Evolutionary conservation across 192 early-diverging fungal species (phyloP).

Genomic region (Podila minutissima): DNA sequence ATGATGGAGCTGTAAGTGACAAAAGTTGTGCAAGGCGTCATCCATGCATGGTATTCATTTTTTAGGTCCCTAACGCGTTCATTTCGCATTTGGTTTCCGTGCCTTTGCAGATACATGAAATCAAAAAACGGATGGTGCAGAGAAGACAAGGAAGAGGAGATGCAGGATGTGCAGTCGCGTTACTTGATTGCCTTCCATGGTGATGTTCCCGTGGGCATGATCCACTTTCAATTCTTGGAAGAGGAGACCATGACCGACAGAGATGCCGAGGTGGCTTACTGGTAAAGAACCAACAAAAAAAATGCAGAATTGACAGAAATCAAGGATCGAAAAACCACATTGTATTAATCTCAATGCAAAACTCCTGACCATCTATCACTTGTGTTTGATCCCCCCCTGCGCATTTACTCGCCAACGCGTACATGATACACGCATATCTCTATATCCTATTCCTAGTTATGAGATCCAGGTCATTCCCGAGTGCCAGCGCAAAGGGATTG

Average conservation of each 20-base stretch:
- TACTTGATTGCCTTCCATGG: slow-evolving; percentile 63
- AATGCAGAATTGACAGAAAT: background rate
- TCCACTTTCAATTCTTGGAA: slow-evolving; percentile 70
- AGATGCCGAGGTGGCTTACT: slow-evolving; percentile 68
- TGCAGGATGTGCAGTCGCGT: slow-evolving; percentile 61
- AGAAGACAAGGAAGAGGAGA: slow-evolving; percentile 63
- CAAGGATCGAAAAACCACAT: background rate
- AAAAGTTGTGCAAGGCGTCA: background rate
- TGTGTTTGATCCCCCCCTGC: no score
- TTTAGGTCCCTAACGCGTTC: background rate
- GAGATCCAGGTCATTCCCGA: slow-evolving; percentile 67
- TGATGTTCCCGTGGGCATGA: slow-evolving; percentile 41
- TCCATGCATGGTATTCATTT: background rate
- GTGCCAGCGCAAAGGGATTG: slow-evolving; percentile 61
- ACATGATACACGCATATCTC: no score
- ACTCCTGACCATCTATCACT: background rate
- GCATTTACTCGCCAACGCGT: no score
- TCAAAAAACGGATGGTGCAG: slow-evolving; percentile 76
- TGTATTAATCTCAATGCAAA: background rate
- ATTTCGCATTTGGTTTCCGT: background rate
- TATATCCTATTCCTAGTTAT: slow-evolving; percentile 53
- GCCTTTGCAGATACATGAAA: slow-evolving; percentile 58
- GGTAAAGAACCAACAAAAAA: slow-evolving; percentile 54
- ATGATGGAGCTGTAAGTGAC: slow-evolving; percentile 65
- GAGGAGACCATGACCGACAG: slow-evolving; percentile 71